Base-by-base conservation (phyloP, 768 basidiomycete genomes). In the Rhodotorula babjevae region DNA sequence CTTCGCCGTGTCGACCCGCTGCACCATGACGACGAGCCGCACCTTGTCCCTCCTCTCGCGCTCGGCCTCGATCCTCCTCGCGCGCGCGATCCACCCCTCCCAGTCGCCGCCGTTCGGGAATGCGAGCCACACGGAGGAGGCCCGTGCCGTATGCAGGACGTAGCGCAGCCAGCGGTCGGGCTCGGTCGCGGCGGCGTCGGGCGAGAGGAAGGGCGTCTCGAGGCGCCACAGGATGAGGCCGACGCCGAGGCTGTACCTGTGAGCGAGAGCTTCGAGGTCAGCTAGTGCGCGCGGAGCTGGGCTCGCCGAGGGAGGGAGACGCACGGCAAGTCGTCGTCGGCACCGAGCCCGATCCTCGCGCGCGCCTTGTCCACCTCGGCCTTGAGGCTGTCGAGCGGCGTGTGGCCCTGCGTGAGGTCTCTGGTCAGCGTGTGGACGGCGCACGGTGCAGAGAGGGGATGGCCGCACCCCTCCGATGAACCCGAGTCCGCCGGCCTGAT, bases 181-280 rank as follows among this genome's bases (percentile, higher is more conserved):
- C 31, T 56, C 55, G 3, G n/a, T 12, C 15, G n/a, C 12, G 25
- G 36, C 40, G 3, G 25, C n/a, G 0, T 58, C 9, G 27, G 63
- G 16, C 63, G 46, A 16, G 40, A 55, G 47, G 53, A 52, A 29
- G 21, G 69, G 69, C 0, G 29, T 1, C 12, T 92, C 89, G 25
- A 92, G 84, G 72, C 84, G 84, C 89, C 89, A 93, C 23, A 83
- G 85, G 36, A 92, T 81, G 79, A 87, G 90, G 21, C 90, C 90
- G n/a, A 89, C 85, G 36, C 91, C 91, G 71, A 92, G 82, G 15
- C 86, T 68, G 47, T 57, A 12, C 16, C 44, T 8, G 29, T 15
- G 46, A 9, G 47, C 11, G 46, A 21, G 29, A 23, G 11, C 31
- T 23, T 2, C 27, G 6, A 8, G 1, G 52, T 25, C 16, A 14